A percentile compares a stretch with the other conserved stretches of the same genome.
phyloP scores from a whole-genome alignment of 177 flowering plant species.

The Vitis hybrid region DNA sequence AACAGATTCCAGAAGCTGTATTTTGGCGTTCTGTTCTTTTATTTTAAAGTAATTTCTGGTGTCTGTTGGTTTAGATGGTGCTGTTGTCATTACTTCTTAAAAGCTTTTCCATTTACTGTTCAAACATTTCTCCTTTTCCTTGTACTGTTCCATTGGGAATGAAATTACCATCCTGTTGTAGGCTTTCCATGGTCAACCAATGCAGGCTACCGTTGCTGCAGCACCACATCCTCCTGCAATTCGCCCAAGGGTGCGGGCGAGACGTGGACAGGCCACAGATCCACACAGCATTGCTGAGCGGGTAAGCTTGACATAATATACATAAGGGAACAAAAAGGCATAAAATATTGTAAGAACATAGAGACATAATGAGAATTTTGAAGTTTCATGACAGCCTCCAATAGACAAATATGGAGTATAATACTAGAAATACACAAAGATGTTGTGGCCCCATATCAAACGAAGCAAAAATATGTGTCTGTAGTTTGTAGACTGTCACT shows the following conservation, averaged over 20 bases:
- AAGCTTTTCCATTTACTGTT: too few relatives aligned
- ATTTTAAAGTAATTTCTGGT: too few relatives aligned
- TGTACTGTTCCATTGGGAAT: background rate
- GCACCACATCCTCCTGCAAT: conserved; percentile 62
- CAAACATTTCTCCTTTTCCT: too few relatives aligned
- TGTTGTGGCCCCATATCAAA: too few relatives aligned
- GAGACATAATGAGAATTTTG: too few relatives aligned
- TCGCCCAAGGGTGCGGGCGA: conserved; percentile 70
- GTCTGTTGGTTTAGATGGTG: background rate
- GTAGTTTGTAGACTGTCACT: too few relatives aligned
- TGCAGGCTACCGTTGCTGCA: conserved; percentile 36
- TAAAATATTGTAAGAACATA: background rate
- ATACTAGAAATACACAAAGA: too few relatives aligned
- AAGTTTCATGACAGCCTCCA: too few relatives aligned
- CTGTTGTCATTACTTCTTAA: background rate
- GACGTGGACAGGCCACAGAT: conserved; percentile 79
- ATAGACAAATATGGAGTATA: too few relatives aligned
- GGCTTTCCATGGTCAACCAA: conserved; percentile 65
- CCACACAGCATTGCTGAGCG: conserved; percentile 82
- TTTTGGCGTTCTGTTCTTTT: too few relatives aligned
- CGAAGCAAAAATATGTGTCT: too few relatives aligned
- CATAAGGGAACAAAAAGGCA: background rate
- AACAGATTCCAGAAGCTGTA: too few relatives aligned
- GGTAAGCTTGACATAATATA: conserved; percentile 30
- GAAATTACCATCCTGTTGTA: conserved; percentile 13